Evolutionary conservation across 148 eudicot genomes (phyloP).

Genomic region (Rhododendron molle): DNA sequence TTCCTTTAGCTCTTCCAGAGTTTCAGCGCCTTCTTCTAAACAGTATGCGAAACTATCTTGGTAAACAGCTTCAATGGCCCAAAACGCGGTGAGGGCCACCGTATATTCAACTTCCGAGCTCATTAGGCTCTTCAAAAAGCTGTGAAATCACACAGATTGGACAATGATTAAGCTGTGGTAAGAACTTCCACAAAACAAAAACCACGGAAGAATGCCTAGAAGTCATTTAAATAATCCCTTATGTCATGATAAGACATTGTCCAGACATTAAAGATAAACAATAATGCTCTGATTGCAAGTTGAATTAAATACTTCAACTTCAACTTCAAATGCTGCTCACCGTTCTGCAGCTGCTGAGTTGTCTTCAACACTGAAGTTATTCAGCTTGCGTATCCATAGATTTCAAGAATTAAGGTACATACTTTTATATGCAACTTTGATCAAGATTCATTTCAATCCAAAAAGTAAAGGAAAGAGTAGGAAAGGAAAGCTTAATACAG

Average conservation of each 20-base stretch:
- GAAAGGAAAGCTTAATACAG: not conserved
- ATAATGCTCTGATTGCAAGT: not conserved
- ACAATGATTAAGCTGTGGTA: not conserved
- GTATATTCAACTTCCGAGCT: constrained; percentile 44
- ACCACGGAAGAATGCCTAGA: not conserved
- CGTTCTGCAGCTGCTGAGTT: not conserved
- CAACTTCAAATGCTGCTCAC: not conserved
- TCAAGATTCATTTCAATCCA: not conserved
- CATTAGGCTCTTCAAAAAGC: constrained; percentile 66
- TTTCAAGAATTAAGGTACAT: not conserved
- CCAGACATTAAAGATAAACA: not conserved
- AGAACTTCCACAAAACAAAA: not conserved
- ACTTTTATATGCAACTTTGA: not conserved
- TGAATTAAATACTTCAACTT: not conserved
- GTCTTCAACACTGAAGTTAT: not conserved
- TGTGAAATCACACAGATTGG: constrained; percentile 16
- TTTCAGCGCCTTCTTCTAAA: constrained; percentile 47
- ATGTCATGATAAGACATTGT: not conserved
- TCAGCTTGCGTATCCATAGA: not conserved
- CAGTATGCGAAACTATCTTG: constrained; percentile 77
- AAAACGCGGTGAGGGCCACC: constrained; percentile 56
- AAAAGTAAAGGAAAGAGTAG: not conserved
- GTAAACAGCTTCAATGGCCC: constrained; percentile 67
- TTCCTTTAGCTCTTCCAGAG: constrained; percentile 57
- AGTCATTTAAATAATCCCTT: not conserved